Evolutionary conservation across 2,329 filamentous ascomycete species (phyloP).

Genomic region (Leptographium radiaticola): DNA sequence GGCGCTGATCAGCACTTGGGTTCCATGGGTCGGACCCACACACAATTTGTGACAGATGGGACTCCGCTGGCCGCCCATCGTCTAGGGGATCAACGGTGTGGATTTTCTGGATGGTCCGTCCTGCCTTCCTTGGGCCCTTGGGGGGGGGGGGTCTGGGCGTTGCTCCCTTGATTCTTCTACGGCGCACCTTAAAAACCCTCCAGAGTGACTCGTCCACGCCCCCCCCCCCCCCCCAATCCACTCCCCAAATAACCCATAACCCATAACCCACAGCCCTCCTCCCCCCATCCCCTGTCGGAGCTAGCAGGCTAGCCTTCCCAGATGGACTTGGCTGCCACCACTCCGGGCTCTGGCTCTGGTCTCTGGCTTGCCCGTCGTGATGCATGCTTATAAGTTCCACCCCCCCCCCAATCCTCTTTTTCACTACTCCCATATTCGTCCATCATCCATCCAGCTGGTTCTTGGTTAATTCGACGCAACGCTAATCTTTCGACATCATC

Average conservation of each 20-base stretch:
- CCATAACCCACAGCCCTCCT: no score
- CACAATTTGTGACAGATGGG: constrained; percentile 41
- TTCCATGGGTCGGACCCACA: constrained; percentile 28
- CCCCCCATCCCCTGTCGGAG: no score
- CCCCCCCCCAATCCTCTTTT: constrained; percentile 20
- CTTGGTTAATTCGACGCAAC: constrained; percentile 17
- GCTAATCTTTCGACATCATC: constrained; percentile 8
- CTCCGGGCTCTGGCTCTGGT: no score
- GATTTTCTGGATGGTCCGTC: constrained; percentile 5
- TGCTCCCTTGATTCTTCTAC: not conserved
- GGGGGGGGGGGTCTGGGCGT: not conserved
- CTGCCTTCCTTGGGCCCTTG: constrained; percentile 6
- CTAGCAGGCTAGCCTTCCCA: not conserved
- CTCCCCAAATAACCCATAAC: no score
- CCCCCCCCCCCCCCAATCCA: not conserved
- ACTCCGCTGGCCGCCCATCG: constrained; percentile 24
- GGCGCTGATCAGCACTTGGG: constrained; percentile 13
- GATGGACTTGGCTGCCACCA: not conserved
- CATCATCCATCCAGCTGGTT: constrained; percentile 19
- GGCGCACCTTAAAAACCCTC: not conserved
- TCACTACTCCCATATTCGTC: not conserved
- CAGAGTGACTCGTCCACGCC: not conserved
- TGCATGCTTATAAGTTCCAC: constrained; percentile 30
- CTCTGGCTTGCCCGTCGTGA: constrained; percentile 19
- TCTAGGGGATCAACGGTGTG: constrained; percentile 32